phyloP scores from a whole-genome alignment of 108 stramenopile genomes.

The Craspedostauros australis region DNA sequence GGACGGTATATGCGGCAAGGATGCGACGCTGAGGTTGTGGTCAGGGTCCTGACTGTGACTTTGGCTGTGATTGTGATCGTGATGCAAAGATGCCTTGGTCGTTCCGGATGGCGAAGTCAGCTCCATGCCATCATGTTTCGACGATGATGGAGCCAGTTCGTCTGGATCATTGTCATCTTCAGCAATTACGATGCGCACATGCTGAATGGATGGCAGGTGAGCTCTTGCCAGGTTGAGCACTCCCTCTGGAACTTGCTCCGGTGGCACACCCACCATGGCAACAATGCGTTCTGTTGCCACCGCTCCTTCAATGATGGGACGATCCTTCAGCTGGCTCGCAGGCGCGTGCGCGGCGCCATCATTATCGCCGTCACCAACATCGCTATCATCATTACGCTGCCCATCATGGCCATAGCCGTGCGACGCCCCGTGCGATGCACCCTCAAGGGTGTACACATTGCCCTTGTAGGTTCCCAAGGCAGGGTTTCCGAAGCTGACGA shows the following conservation, averaged over 20 bases:
- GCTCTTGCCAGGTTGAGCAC: slow-evolving; percentile 64
- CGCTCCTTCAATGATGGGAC: slow-evolving; percentile 5
- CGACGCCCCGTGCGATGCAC: too few relatives aligned
- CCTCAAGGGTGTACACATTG: slow-evolving; percentile 39
- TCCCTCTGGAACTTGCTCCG: slow-evolving; percentile 77
- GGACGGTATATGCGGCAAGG: too few relatives aligned
- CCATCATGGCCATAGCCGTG: too few relatives aligned
- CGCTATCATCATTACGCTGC: too few relatives aligned
- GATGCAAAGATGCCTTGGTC: too few relatives aligned
- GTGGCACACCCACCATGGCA: slow-evolving; percentile 75
- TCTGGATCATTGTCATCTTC: slow-evolving; percentile 14
- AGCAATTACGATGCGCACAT: slow-evolving; percentile 69
- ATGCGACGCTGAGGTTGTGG: too few relatives aligned
- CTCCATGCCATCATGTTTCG: background rate
- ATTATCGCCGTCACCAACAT: slow-evolving; percentile 4
- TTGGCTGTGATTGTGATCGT: too few relatives aligned
- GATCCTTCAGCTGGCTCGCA: too few relatives aligned
- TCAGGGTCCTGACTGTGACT: too few relatives aligned
- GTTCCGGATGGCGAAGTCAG: too few relatives aligned
- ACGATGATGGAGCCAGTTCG: background rate
- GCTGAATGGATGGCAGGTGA: slow-evolving; percentile 63
- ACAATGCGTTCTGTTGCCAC: slow-evolving; percentile 32
- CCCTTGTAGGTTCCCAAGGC: slow-evolving; percentile 64
- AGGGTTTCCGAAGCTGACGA: slow-evolving; percentile 67
- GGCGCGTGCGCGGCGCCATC: background rate